phyloP scores from a whole-genome alignment of 257 asterid genomes.

The Anisodus acutangulus region DNA sequence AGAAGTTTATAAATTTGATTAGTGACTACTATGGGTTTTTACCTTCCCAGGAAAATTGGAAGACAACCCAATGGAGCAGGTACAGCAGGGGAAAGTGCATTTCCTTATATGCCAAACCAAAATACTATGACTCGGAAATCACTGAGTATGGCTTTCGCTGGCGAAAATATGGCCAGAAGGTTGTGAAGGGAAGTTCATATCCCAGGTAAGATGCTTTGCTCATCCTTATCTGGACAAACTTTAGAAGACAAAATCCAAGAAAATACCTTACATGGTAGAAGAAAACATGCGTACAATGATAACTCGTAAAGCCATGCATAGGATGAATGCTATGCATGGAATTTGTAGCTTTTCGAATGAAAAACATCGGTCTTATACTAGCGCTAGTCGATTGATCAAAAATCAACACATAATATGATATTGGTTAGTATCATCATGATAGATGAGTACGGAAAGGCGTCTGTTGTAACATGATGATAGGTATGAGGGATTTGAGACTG shows the following conservation, averaged over 20 bases:
- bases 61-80: constrained; percentile 43
- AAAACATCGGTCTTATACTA: background rate
- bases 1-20: background rate
- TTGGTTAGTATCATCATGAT: too few species aligned
- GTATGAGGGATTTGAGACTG: too few species aligned
- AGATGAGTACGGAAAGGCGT: too few species aligned
- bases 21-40: background rate
- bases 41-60: constrained; percentile 50
- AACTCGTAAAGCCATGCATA: background rate
- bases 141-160: constrained; percentile 77
- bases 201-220: constrained; percentile 62
- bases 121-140: constrained; percentile 50
- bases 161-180: constrained; percentile 95
- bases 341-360: background rate
- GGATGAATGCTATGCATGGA: background rate
- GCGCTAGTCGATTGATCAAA: background rate
- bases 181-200: constrained; percentile 73
- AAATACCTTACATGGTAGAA: background rate
- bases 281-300: background rate
- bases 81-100: constrained; percentile 37
- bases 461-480: too few species aligned
- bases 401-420: too few species aligned
- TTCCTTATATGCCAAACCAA: constrained; percentile 24
- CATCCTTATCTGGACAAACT: constrained; percentile 12
- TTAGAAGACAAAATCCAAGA: background rate